Conservation (phyloP, 306 rosid genomes). For the Quercus bicolor region DNA sequence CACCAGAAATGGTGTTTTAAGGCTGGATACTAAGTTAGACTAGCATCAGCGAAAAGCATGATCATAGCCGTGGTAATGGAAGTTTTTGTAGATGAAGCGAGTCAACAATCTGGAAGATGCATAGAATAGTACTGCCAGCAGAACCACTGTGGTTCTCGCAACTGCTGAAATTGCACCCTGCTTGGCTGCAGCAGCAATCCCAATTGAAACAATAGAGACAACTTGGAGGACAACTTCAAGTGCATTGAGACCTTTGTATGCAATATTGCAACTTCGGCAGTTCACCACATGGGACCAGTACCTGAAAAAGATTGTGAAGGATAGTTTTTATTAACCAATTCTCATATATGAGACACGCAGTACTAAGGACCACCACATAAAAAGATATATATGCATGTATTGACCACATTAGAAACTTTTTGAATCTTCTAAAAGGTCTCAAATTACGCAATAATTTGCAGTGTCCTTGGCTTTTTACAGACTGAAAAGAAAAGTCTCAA, state of each 20-base stretch:
- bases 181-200: constrained; percentile 64
- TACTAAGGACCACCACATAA: no score
- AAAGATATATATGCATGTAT: background rate
- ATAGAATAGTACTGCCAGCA: constrained; percentile 48
- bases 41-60: constrained; percentile 56
- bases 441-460: background rate
- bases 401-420: background rate
- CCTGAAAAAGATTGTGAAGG: constrained; percentile 31
- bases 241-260: constrained; percentile 60
- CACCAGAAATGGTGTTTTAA: background rate
- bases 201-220: constrained; percentile 53
- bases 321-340: background rate
- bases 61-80: constrained; percentile 73
- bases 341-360: background rate
- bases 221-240: constrained; percentile 61
- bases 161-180: constrained; percentile 35
- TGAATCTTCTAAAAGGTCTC: background rate
- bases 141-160: constrained; percentile 47
- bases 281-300: constrained; percentile 83
- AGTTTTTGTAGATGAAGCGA: constrained; percentile 66
- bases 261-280: constrained; percentile 74
- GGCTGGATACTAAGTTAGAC: background rate
- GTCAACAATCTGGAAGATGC: constrained; percentile 57
- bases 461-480: background rate
- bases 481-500: background rate